Evolutionary conservation across 441 rosid genomes (phyloP).

Genomic region (Hura crepitans): DNA sequence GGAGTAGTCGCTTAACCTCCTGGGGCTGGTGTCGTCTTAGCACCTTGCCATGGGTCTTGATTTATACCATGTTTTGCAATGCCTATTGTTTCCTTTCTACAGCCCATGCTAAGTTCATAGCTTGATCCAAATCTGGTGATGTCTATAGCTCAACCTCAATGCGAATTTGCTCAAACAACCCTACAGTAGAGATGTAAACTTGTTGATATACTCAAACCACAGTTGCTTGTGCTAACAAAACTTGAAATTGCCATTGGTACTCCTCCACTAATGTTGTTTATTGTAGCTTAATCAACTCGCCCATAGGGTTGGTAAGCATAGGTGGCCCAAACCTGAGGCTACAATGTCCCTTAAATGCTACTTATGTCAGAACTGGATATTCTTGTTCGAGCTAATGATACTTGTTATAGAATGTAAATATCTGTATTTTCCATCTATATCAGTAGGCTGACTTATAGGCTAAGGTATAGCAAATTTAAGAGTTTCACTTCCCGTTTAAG

Average conservation of each 20-base stretch:
- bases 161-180: background rate
- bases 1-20: too few relatives aligned
- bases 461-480: too few relatives aligned
- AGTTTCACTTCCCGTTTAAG: too few relatives aligned
- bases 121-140: background rate
- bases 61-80: too few relatives aligned
- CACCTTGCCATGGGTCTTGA: too few relatives aligned
- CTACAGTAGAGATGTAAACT: background rate
- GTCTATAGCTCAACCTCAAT: background rate
- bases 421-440: too few relatives aligned
- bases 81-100: background rate
- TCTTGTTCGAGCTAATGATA: background rate
- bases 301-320: background rate
- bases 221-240: background rate
- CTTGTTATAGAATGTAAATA: too few relatives aligned
- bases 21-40: too few relatives aligned
- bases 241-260: background rate
- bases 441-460: too few relatives aligned
- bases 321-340: background rate
- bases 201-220: background rate
- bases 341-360: background rate
- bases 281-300: background rate
- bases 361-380: background rate
- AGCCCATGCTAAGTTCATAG: background rate
- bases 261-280: background rate